Conservation (phyloP, 1,284 basidiomycete genomes). For the Puccinia polysora region DNA sequence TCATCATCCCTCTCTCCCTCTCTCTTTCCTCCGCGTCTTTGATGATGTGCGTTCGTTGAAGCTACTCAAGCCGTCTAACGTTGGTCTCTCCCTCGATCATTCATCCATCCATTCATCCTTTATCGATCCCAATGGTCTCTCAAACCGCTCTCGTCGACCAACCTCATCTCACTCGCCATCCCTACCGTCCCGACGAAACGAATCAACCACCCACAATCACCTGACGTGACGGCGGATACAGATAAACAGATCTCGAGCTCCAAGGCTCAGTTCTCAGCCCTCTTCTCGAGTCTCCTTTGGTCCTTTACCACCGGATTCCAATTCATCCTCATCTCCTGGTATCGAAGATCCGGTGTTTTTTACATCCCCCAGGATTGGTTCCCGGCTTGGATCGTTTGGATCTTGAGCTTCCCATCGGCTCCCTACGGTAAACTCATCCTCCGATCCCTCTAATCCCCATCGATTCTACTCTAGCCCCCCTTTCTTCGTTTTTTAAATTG, state of each 20-base stretch:
- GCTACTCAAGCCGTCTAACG: neutral
- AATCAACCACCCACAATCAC: too few species aligned
- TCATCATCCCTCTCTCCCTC: neutral
- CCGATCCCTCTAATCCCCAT: too few species aligned
- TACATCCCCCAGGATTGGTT: constrained; percentile 84
- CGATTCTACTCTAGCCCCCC: too few species aligned
- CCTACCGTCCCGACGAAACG: constrained; percentile 34
- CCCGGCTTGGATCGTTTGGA: constrained; percentile 30
- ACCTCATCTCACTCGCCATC: too few species aligned
- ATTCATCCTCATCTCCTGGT: constrained; percentile 80
- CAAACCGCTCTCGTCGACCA: neutral
- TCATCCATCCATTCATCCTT: neutral
- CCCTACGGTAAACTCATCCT: constrained; percentile 21
- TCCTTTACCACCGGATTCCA: constrained; percentile 75
- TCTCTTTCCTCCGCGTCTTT: constrained; percentile 24
- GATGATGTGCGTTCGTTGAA: neutral
- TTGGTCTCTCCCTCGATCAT: too few species aligned
- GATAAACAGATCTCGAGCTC: constrained; percentile 65
- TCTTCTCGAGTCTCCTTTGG: constrained; percentile 73
- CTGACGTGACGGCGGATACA: constrained; percentile 55
- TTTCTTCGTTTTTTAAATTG: neutral
- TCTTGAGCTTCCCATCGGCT: constrained; percentile 30
- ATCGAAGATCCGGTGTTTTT: constrained; percentile 78
- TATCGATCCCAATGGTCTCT: neutral
- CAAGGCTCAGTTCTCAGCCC: constrained; percentile 66